Evolutionary conservation across 352 stramenopile species (phyloP).

Genomic region (Pythium oligandrum): DNA sequence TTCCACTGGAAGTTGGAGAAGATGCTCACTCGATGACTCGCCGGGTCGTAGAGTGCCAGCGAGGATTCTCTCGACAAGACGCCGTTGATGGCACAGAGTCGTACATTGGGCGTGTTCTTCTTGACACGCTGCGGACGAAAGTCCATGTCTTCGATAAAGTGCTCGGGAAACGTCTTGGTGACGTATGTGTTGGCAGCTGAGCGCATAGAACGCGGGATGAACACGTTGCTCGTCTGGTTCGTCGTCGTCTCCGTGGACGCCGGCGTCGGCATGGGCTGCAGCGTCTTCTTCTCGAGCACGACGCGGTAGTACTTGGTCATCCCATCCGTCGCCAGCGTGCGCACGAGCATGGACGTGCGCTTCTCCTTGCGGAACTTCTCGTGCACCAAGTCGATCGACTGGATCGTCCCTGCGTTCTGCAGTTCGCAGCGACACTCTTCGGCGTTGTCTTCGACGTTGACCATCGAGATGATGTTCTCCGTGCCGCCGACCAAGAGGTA

Average conservation of each 20-base stretch:
- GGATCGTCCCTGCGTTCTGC: slow-evolving; percentile 50
- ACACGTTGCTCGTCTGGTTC: not conserved
- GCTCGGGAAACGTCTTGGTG: slow-evolving; percentile 81
- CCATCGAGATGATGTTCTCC: slow-evolving; percentile 76
- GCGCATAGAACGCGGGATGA: not conserved
- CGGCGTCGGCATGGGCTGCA: slow-evolving; percentile 18
- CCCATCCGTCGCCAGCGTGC: slow-evolving; percentile 23
- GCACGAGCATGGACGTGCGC: slow-evolving; percentile 82
- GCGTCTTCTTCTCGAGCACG: slow-evolving; percentile 76
- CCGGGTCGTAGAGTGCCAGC: slow-evolving; percentile 64
- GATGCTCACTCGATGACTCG: slow-evolving; percentile 38
- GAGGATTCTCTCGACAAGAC: slow-evolving; percentile 64
- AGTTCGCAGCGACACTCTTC: slow-evolving; percentile 83
- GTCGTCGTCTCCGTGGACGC: slow-evolving; percentile 11
- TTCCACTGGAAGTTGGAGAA: slow-evolving; percentile 83
- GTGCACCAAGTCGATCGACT: slow-evolving; percentile 69
- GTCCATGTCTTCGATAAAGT: slow-evolving; percentile 81
- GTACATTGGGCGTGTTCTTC: slow-evolving; percentile 56
- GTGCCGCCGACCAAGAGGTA: slow-evolving; percentile 80
- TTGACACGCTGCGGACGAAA: slow-evolving; percentile 84
- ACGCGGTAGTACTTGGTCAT: slow-evolving; percentile 72
- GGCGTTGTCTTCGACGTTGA: slow-evolving; percentile 82
- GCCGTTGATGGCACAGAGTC: slow-evolving; percentile 73
- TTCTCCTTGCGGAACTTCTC: slow-evolving; percentile 75
- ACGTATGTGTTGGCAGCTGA: slow-evolving; percentile 25